phyloP scores from a whole-genome alignment of 768 basidiomycete species.

The Lanmaoa rubissima region DNA sequence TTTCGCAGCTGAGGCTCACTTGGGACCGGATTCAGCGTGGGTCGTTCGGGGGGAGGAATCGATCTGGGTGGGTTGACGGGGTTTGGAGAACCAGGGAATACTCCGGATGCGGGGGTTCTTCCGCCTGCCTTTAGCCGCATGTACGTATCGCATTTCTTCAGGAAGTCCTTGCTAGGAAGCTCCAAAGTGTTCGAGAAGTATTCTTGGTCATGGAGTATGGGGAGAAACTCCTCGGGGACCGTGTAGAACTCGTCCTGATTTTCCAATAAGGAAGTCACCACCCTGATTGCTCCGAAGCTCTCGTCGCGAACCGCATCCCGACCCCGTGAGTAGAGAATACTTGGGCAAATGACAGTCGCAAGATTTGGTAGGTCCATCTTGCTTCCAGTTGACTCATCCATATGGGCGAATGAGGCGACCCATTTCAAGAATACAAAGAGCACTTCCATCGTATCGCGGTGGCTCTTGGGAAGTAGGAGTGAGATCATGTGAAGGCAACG shows the following conservation, averaged over 20 bases:
- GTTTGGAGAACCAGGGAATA: constrained; percentile 31
- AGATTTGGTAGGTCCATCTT: constrained; percentile 98
- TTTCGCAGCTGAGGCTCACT: constrained; percentile 39
- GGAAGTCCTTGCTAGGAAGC: constrained; percentile 89
- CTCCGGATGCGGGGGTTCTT: constrained; percentile 39
- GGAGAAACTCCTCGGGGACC: constrained; percentile 87
- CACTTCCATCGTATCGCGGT: constrained; percentile 97
- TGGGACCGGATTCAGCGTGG: constrained; percentile 39
- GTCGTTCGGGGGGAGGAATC: constrained; percentile 47
- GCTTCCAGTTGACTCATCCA: constrained; percentile 95
- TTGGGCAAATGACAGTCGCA: constrained; percentile 97
- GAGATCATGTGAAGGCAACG: constrained; percentile 84
- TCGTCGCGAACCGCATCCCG: constrained; percentile 88
- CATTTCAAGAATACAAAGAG: constrained; percentile 98
- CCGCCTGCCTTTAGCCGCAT: constrained; percentile 66
- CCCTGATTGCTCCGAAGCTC: constrained; percentile 84
- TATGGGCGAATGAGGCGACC: constrained; percentile 98
- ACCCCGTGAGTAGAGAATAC: constrained; percentile 88
- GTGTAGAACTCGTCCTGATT: constrained; percentile 94
- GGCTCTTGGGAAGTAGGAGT: constrained; percentile 84
- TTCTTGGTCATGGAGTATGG: constrained; percentile 88
- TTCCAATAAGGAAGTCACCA: constrained; percentile 83
- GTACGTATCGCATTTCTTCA: constrained; percentile 95
- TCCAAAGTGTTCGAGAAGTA: constrained; percentile 88
- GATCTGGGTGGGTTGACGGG: constrained; percentile 17